Percentiles rank a stretch among this genome's conserved stretches.
Conservation (phyloP, 495 filamentous ascomycete genomes). For the Penicillium alfredii region DNA sequence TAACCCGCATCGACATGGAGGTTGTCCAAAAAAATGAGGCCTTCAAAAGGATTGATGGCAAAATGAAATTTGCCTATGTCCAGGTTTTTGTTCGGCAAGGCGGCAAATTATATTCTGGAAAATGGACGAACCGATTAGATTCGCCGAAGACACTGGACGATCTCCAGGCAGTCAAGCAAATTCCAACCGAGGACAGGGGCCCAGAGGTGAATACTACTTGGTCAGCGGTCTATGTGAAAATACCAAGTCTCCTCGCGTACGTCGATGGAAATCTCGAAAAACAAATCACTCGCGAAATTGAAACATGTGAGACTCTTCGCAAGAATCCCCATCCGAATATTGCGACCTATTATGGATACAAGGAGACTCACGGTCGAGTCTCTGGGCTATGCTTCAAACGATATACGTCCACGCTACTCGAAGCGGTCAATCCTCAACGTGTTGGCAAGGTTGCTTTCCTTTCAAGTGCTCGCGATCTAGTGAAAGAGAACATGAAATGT, state of each 20-base stretch:
- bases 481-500: slow-evolving; percentile 11
- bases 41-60: slow-evolving; percentile 17
- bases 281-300: slow-evolving; percentile 17
- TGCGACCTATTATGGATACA: slow-evolving; percentile 30
- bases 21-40: slow-evolving; percentile 16
- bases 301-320: slow-evolving; percentile 28
- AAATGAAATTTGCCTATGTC: slow-evolving; percentile 19
- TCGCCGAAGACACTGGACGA: slow-evolving; percentile 12
- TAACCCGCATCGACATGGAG: slow-evolving; percentile 18
- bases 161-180: slow-evolving; percentile 17
- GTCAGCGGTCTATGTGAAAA: slow-evolving; percentile 23
- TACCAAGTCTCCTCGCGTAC: slow-evolving; percentile 21
- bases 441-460: slow-evolving; percentile 16
- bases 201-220: slow-evolving; percentile 10
- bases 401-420: slow-evolving; percentile 28
- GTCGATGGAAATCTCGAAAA: slow-evolving; percentile 13
- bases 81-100: slow-evolving; percentile 14
- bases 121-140: slow-evolving; percentile 16
- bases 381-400: slow-evolving; percentile 34
- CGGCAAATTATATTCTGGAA: slow-evolving; percentile 18
- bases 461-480: slow-evolving; percentile 14
- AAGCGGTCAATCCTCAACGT: slow-evolving; percentile 20
- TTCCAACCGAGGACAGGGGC: slow-evolving; percentile 15
- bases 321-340: slow-evolving; percentile 35
- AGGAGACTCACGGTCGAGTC: slow-evolving; percentile 26